Percentiles rank a stretch among this genome's conserved stretches.
Conservation (phyloP, 2,329 filamentous ascomycete genomes). For the Leptosphaerulina australis region DNA sequence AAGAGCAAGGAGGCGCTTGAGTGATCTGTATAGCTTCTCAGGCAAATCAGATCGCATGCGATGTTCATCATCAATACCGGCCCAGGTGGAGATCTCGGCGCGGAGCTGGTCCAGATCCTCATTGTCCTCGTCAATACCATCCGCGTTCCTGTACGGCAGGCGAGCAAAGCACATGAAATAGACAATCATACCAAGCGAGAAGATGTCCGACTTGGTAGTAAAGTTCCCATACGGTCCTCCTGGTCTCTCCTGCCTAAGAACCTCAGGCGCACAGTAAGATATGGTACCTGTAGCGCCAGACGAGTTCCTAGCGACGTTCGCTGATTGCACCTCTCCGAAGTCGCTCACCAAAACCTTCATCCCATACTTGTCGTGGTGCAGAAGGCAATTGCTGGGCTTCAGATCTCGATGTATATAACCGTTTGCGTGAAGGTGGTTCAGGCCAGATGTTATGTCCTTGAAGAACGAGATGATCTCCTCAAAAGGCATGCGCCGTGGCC, state of each 20-base stretch:
- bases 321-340: constrained; percentile 93
- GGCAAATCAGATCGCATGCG: constrained; percentile 81
- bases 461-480: constrained; percentile 98
- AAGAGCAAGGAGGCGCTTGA: constrained; percentile 80
- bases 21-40: constrained; percentile 79
- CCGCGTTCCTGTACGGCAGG: constrained; percentile 83
- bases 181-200: constrained; percentile 96
- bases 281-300: constrained; percentile 95
- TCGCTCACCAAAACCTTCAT: constrained; percentile 90
- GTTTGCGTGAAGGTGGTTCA: constrained; percentile 86
- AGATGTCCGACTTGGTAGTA: constrained; percentile 96
- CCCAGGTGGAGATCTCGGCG: constrained; percentile 84
- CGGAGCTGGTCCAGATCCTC: constrained; percentile 87
- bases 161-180: constrained; percentile 97
- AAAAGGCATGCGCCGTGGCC: constrained; percentile 67
- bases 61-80: constrained; percentile 80
- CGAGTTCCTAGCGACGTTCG: constrained; percentile 80
- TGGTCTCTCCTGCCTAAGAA: constrained; percentile 68
- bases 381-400: constrained; percentile 92
- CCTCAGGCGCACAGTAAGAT: constrained; percentile 96
- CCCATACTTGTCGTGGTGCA: constrained; percentile 76
- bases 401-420: constrained; percentile 96
- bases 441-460: constrained; percentile 88
- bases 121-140: constrained; percentile 85
- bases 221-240: constrained; percentile 86